Evolutionary conservation across 2,329 filamentous ascomycete genomes (phyloP).

Genomic region (Ceratocystis diversiconidia): DNA sequence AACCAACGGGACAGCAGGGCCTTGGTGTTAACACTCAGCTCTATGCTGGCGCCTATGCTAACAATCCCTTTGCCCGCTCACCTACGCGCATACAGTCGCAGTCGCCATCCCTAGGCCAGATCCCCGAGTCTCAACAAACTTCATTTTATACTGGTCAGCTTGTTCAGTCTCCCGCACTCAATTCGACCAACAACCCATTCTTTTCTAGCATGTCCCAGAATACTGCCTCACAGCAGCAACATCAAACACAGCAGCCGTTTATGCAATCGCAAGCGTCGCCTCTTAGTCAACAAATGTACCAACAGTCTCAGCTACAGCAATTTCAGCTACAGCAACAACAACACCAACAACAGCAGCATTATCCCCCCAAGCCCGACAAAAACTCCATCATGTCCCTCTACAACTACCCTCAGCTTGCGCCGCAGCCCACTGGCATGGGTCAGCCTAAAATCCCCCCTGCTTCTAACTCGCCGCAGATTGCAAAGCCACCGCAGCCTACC

Average conservation of each 20-base stretch:
- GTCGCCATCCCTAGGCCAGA: constrained; percentile 36
- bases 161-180: constrained; percentile 5
- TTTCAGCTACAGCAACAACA: constrained; percentile 22
- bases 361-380: constrained; percentile 43
- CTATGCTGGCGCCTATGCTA: constrained; percentile 25
- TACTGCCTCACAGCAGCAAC: constrained; percentile 22
- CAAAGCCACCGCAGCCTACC: constrained; percentile 22
- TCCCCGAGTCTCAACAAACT: constrained; percentile 35
- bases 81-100: constrained; percentile 38
- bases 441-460: constrained; percentile 3
- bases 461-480: constrained; percentile 20
- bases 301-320: constrained; percentile 21
- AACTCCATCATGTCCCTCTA: constrained; percentile 65
- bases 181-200: constrained; percentile 26
- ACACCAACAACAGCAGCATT: constrained; percentile 26
- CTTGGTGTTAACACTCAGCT: constrained; percentile 30
- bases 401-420: constrained; percentile 34
- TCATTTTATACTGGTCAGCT: constrained; percentile 27
- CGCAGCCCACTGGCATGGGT: constrained; percentile 17
- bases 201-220: constrained; percentile 23
- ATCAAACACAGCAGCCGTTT: constrained; percentile 17
- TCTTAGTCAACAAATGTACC: constrained; percentile 19
- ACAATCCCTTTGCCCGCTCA: constrained; percentile 37
- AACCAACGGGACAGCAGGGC: constrained; percentile 24
- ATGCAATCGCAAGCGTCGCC: constrained; percentile 9